Base-by-base conservation (phyloP, 768 basidiomycete species). In the Termitomyces sp. region DNA sequence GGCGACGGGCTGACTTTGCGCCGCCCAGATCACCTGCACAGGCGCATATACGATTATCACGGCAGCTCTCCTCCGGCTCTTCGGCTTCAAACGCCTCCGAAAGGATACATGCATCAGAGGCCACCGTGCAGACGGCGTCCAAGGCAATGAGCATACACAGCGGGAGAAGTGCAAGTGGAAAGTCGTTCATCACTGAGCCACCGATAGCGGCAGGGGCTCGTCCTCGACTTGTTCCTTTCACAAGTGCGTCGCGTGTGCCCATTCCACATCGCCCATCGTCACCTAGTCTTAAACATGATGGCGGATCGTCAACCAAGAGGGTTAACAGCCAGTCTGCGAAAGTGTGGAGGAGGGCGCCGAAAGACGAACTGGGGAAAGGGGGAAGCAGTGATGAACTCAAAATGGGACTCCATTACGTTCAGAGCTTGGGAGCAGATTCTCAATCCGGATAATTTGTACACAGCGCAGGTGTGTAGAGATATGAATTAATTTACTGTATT, bases 171-270 rank as follows among this genome's bases (percentile, higher is more conserved):
- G 35, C 35, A 34, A 49, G 49, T 28, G 37, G 49, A 24, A 50
- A 62, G 64, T 77, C 64, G 57, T 68, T 59, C 59, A 58, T 62
- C 26, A 65, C 71, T 4, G 65, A 65, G 28, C 61, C 66, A 1
- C 64, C 68, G 21, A 72, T 64, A 37, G 65, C 64, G 10, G 60
- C 60, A 14, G 64, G 60, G 37, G 65, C 73, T 14, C 77, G 79
- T 14, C 85, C 87, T 34, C 79, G 85, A 32, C 68, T 90, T 30
- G 85, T 88, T 34, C 87, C 84, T 26, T 89, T 90, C 64, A 87
- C 83, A 7, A 81, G 80, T 58, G 82, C 84, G 15, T 77, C 78
- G 19, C 82, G 84, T 19, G 85, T 87, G 24, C 86, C 87, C 19
- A 74, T 81, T 1, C 84, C 86, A 22, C 74, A 77, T 59, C 60